Evolutionary conservation across 75 land plant genomes (phyloP).

Genomic region (Cunninghamia lanceolata): DNA sequence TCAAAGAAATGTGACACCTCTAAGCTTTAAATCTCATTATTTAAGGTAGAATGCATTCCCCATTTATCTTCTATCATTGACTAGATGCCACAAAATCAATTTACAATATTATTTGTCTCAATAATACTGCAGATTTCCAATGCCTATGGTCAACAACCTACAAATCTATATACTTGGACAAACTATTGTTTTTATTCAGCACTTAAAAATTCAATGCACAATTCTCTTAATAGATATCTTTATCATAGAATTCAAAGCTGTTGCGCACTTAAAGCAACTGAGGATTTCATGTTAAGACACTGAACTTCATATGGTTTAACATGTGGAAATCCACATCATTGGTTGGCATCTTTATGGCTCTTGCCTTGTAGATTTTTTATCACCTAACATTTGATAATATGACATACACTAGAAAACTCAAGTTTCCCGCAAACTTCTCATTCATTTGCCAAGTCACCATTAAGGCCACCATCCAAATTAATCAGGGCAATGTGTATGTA

Average conservation of each 20-base stretch:
- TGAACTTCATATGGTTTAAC: neutral
- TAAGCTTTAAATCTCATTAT: neutral
- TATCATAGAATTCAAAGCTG: neutral
- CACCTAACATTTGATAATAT: neutral
- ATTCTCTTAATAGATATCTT: neutral
- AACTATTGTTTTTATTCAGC: neutral
- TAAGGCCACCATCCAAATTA: neutral
- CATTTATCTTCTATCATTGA: neutral
- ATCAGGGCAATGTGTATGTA: neutral
- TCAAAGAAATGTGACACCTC: neutral
- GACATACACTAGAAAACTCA: neutral
- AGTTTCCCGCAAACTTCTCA: neutral
- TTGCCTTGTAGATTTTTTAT: neutral
- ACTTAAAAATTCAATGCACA: neutral
- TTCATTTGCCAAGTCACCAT: neutral
- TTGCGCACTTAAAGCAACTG: neutral
- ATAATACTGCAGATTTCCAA: neutral
- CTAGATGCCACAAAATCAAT: slow-evolving; percentile 2
- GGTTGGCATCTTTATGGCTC: neutral
- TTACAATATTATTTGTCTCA: neutral
- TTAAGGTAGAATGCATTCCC: neutral
- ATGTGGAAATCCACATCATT: neutral
- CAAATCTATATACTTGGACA: neutral
- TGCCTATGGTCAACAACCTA: neutral
- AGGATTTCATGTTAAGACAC: neutral